These are phyloP conservation scores for Paramecium caudatum DNA, from an alignment of 73 alveolate species.

Conservation along the genomic window DNA sequence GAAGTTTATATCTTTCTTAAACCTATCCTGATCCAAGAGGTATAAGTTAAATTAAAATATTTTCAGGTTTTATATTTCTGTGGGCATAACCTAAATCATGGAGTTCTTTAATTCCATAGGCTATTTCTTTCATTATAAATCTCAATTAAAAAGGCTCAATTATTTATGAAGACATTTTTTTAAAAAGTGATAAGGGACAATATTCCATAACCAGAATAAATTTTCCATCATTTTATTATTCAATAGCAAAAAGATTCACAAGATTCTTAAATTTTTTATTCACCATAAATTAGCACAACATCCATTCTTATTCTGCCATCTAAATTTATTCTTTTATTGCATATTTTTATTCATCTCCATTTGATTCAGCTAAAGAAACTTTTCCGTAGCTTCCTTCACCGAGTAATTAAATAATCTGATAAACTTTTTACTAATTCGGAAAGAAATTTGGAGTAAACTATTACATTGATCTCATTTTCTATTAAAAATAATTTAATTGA, in stretches of 20 bases:
- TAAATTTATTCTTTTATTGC: not conserved
- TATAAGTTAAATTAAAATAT: slow-evolving; percentile 50
- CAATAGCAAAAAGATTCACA: not conserved
- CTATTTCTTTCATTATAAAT: slow-evolving; percentile 41
- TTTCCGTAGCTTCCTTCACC: slow-evolving; percentile 20
- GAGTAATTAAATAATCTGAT: no score
- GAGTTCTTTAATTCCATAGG: slow-evolving; percentile 26
- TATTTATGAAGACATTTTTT: not conserved
- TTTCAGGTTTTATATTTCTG: slow-evolving; percentile 77
- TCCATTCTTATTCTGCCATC: not conserved
- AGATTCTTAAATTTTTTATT: slow-evolving; percentile 3
- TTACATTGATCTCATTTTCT: no score
- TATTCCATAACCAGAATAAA: slow-evolving; percentile 38
- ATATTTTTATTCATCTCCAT: not conserved
- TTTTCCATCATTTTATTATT: not conserved
- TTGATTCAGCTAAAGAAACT: not conserved
- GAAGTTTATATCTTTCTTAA: not conserved
- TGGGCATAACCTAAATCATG: slow-evolving; percentile 65
- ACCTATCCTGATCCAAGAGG: not conserved
- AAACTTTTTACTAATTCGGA: no score
- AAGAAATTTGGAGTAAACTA: no score
- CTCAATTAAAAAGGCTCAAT: not conserved
- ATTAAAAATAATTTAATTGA: no score
- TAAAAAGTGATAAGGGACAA: not conserved
- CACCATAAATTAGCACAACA: not conserved